phyloP scores from a whole-genome alignment of 1,284 basidiomycete genomes.

The Schizophyllum commune region DNA sequence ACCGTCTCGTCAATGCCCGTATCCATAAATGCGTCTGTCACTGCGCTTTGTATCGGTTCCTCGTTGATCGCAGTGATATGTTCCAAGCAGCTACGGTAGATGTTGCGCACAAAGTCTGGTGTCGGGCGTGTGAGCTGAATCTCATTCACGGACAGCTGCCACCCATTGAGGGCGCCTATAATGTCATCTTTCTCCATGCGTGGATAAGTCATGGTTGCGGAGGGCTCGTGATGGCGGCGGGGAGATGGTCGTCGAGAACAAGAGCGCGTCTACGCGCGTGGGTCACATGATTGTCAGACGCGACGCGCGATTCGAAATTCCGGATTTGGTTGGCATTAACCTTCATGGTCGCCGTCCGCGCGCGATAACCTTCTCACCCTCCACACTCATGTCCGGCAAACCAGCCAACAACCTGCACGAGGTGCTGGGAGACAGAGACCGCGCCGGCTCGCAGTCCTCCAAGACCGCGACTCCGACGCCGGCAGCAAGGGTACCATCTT shows the following conservation, averaged over 20 bases:
- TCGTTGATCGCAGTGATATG: constrained; percentile 60
- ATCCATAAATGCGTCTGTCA: constrained; percentile 44
- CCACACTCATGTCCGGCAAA: not conserved
- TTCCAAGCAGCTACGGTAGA: constrained; percentile 64
- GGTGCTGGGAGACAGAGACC: not conserved
- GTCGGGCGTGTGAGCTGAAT: constrained; percentile 69
- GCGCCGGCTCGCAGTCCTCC: not conserved
- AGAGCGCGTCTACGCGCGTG: constrained; percentile 4
- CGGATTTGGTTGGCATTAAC: not conserved
- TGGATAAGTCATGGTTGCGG: constrained; percentile 40
- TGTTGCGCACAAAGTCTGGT: constrained; percentile 58
- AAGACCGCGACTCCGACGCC: not conserved
- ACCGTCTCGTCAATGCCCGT: constrained; percentile 51
- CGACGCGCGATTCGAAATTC: constrained; percentile 10
- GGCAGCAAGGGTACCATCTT: not conserved
- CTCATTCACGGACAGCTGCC: constrained; percentile 56
- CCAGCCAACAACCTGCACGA: not conserved
- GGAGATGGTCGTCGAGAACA: constrained; percentile 8
- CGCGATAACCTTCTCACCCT: not conserved
- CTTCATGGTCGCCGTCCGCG: constrained; percentile 1
- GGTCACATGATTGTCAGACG: not conserved
- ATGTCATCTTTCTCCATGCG: constrained; percentile 57
- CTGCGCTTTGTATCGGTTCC: constrained; percentile 53
- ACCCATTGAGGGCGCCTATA: constrained; percentile 50
- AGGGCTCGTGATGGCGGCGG: constrained; percentile 1